These are phyloP conservation scores for Emergomyces africanus DNA, from an alignment of 2,329 filamentous ascomycete species.

Conservation along the genomic window DNA sequence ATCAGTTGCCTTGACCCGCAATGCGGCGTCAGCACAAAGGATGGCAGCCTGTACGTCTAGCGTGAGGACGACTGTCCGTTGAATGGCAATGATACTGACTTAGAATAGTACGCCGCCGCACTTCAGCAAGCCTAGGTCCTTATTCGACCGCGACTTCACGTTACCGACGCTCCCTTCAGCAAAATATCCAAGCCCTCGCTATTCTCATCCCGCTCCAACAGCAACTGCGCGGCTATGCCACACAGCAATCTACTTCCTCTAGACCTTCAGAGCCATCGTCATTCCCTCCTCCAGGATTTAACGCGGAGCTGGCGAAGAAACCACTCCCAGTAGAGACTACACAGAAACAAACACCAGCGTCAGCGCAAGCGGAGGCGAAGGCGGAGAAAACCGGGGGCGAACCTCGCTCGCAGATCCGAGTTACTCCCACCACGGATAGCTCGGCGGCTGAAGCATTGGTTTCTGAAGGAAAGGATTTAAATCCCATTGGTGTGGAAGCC, in stretches of 20 bases:
- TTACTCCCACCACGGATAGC: constrained; percentile 10
- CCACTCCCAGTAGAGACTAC: constrained; percentile 41
- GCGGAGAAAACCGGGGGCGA: constrained; percentile 9
- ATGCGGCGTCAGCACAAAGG: constrained; percentile 9
- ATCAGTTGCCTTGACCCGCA: constrained; percentile 27
- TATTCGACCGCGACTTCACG: constrained; percentile 21
- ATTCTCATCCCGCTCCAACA: constrained; percentile 39
- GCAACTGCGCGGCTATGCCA: constrained; percentile 35
- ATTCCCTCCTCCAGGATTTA: constrained; percentile 78
- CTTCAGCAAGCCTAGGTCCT: constrained; percentile 19
- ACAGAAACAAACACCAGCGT: not conserved
- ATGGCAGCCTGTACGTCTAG: constrained; percentile 1
- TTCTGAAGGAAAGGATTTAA: constrained; percentile 21
- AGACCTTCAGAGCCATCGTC: constrained; percentile 20
- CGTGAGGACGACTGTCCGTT: constrained; percentile 1
- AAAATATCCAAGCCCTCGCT: constrained; percentile 43
- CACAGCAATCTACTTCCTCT: constrained; percentile 43
- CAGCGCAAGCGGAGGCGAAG: constrained; percentile 12
- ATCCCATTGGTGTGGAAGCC: constrained; percentile 9
- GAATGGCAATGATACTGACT: not conserved
- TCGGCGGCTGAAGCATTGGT: constrained; percentile 20
- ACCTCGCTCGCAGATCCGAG: not conserved
- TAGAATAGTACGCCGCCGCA: constrained; percentile 19
- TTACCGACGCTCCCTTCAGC: constrained; percentile 30
- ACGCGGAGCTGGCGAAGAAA: constrained; percentile 79